Conservation (phyloP, 768 basidiomycete species). For the Tulasnella sp. region DNA sequence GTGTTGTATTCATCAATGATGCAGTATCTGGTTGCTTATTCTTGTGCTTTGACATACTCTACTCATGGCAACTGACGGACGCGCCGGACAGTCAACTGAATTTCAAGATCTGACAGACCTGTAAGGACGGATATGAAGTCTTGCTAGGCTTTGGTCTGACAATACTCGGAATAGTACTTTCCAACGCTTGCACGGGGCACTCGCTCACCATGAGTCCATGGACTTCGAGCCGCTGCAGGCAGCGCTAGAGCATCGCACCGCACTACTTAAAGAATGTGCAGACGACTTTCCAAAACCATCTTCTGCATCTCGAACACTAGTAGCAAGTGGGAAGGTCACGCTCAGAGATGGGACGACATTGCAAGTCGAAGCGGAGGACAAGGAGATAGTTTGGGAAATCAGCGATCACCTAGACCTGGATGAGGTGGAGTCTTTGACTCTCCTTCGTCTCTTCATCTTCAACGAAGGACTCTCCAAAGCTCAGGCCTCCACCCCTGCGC, state of each 20-base stretch:
- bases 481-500: background rate
- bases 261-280: constrained; percentile 46
- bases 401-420: constrained; percentile 67
- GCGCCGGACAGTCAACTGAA: background rate
- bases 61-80: background rate
- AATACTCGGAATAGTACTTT: constrained; percentile 7
- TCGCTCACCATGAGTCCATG: constrained; percentile 4
- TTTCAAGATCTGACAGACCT: constrained; percentile 8
- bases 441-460: constrained; percentile 68
- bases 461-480: constrained; percentile 32
- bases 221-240: constrained; percentile 8
- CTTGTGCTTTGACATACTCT: too few relatives aligned
- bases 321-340: constrained; percentile 57
- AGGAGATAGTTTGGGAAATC: constrained; percentile 59
- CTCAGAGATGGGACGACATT: constrained; percentile 56
- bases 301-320: constrained; percentile 49
- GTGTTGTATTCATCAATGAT: too few relatives aligned
- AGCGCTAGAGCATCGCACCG: constrained; percentile 42
- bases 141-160: too few relatives aligned
- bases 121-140: background rate
- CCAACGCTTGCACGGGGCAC: constrained; percentile 9
- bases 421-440: constrained; percentile 63
- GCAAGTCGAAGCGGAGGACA: constrained; percentile 57
- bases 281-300: constrained; percentile 63
- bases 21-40: too few relatives aligned